Evolutionary conservation across 176 grass and related monocot genomes (phyloP).

Genomic region (Hyparrhenia diplandra): DNA sequence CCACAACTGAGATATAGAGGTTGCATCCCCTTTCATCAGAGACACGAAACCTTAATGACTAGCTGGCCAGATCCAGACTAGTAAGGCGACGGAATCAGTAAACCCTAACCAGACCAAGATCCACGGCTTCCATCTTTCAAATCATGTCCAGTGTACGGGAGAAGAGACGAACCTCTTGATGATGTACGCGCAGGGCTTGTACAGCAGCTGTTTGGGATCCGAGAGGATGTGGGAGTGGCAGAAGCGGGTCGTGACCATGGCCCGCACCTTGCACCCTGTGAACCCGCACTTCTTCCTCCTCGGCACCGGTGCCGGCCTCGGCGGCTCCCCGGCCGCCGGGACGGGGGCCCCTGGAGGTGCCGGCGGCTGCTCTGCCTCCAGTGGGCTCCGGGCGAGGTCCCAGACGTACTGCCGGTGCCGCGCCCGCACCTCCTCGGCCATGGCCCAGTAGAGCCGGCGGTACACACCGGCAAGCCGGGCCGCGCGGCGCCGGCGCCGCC

Average conservation of each 20-base stretch:
- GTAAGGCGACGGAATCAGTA: neutral
- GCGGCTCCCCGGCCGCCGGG: neutral
- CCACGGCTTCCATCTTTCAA: neutral
- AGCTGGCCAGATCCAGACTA: conserved; percentile 33
- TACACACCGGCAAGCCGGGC: conserved; percentile 44
- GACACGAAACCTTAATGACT: neutral
- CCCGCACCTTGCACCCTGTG: conserved; percentile 77
- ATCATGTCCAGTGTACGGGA: neutral
- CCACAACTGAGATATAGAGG: neutral
- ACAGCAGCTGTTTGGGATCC: conserved; percentile 68
- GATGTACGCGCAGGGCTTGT: conserved; percentile 68
- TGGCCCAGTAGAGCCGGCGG: conserved; percentile 62
- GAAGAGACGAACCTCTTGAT: conserved; percentile 49
- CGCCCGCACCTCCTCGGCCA: conserved; percentile 69
- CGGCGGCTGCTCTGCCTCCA: conserved; percentile 38
- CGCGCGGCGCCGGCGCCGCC: conserved; percentile 45
- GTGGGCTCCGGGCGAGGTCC: conserved; percentile 63
- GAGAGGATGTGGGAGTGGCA: conserved; percentile 84
- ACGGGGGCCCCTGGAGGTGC: neutral
- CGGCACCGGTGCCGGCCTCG: conserved; percentile 20
- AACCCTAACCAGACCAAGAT: conserved; percentile 20
- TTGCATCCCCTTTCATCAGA: neutral
- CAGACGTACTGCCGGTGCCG: conserved; percentile 76
- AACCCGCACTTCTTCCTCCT: conserved; percentile 77
- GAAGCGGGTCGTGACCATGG: conserved; percentile 75